Evolutionary conservation across 257 asterid genomes (phyloP).

Genomic region (Fraxinus americana): DNA sequence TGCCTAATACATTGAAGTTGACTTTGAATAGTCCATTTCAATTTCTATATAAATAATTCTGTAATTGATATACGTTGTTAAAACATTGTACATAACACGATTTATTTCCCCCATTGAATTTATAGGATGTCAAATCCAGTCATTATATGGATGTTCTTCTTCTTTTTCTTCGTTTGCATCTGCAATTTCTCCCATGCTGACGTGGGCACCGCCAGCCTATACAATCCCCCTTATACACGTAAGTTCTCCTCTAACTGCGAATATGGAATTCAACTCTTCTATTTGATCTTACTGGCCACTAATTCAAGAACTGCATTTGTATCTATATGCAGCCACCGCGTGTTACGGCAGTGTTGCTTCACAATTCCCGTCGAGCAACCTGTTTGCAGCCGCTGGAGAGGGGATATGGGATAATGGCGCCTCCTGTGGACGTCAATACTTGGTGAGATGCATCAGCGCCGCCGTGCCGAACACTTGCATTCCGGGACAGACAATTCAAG

Average conservation of each 20-base stretch:
- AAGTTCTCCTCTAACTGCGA: constrained; percentile 29
- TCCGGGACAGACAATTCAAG: constrained; percentile 46
- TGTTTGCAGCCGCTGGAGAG: constrained; percentile 80
- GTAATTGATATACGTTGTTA: too few relatives aligned
- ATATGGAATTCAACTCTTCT: too few relatives aligned
- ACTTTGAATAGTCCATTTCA: too few relatives aligned
- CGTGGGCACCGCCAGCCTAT: constrained; percentile 69
- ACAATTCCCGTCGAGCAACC: constrained; percentile 62
- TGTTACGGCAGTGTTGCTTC: constrained; percentile 59
- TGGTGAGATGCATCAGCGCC: constrained; percentile 69
- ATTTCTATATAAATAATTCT: too few relatives aligned
- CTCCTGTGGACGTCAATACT: constrained; percentile 79
- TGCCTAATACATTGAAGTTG: too few relatives aligned
- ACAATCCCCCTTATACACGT: constrained; percentile 70
- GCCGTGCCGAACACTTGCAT: constrained; percentile 40
- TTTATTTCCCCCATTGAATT: background rate
- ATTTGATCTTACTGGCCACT: too few relatives aligned
- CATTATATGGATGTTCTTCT: constrained; percentile 3
- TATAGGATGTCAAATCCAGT: constrained; percentile 36
- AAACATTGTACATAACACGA: background rate
- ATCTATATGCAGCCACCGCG: constrained; percentile 55
- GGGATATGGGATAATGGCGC: constrained; percentile 86
- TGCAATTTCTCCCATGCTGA: constrained; percentile 47
- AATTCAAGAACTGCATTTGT: too few relatives aligned
- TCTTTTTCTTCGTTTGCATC: constrained; percentile 22